These are phyloP conservation scores for Penicillium sclerotigenum DNA, from an alignment of 2,329 filamentous ascomycete species.

Conservation along the genomic window DNA sequence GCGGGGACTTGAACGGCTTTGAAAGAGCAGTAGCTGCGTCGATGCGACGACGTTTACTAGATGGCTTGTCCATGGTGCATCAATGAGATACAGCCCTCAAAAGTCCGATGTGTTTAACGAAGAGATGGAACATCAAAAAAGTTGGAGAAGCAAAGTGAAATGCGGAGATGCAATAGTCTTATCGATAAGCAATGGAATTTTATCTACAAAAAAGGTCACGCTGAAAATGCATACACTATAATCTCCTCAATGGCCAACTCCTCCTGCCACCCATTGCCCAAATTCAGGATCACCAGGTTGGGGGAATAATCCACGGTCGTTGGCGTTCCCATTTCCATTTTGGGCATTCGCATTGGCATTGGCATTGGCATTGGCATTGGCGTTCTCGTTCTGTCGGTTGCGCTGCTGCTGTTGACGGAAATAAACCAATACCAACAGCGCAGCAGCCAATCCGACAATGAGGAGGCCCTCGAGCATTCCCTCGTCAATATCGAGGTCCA, in stretches of 20 bases:
- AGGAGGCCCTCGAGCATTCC: constrained; percentile 79
- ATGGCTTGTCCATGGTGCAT: constrained; percentile 22
- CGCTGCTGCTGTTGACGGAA: constrained; percentile 56
- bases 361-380: constrained; percentile 26
- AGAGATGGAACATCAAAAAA: background rate
- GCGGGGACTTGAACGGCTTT: constrained; percentile 71
- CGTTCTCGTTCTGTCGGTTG: constrained; percentile 38
- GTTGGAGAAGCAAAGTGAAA: background rate
- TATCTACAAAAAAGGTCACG: constrained; percentile 16
- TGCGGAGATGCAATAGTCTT: constrained; percentile 4
- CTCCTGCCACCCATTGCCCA: constrained; percentile 65
- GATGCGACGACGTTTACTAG: constrained; percentile 62
- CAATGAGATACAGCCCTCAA: background rate
- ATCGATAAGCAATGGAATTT: constrained; percentile 17
- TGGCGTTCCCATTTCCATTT: constrained; percentile 28
- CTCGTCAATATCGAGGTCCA: constrained; percentile 65
- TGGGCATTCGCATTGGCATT: constrained; percentile 22
- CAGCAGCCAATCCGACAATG: constrained; percentile 73
- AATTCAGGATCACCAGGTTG: constrained; percentile 65
- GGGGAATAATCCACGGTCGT: constrained; percentile 60
- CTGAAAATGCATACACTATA: constrained; percentile 1
- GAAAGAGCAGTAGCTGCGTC: constrained; percentile 58
- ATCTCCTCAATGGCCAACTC: constrained; percentile 53
- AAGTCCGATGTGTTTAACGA: background rate
- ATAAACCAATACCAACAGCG: constrained; percentile 74